Conservation (phyloP, 2,329 filamentous ascomycete species). For the Trichoderma atroviride region DNA sequence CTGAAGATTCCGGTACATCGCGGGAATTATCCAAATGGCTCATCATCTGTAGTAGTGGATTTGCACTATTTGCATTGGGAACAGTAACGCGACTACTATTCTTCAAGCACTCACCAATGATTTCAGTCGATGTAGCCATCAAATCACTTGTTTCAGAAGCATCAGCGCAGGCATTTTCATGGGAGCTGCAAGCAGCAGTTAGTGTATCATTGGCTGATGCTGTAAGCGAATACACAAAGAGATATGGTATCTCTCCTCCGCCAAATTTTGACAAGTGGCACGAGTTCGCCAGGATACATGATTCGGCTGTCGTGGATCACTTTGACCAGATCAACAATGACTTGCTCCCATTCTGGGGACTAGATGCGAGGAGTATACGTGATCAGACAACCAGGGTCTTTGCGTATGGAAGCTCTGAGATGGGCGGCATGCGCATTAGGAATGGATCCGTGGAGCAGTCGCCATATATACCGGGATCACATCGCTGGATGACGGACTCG, state of each 20-base stretch:
- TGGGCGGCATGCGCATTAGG: slow-evolving; percentile 57
- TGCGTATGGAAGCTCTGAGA: slow-evolving; percentile 40
- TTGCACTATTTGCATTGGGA: slow-evolving; percentile 15
- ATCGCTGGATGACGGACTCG: slow-evolving; percentile 43
- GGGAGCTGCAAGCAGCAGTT: slow-evolving; percentile 30
- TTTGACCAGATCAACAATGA: slow-evolving; percentile 75
- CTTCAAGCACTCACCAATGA: background rate
- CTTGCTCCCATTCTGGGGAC: slow-evolving; percentile 75
- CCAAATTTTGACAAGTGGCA: slow-evolving; percentile 82
- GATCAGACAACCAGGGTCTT: slow-evolving; percentile 47
- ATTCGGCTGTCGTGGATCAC: slow-evolving; percentile 72
- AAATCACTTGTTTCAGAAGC: slow-evolving; percentile 28
- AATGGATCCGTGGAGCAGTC: slow-evolving; percentile 58
- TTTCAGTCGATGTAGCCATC: slow-evolving; percentile 25
- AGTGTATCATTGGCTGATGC: slow-evolving; percentile 38
- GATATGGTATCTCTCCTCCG: slow-evolving; percentile 66
- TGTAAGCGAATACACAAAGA: slow-evolving; percentile 47
- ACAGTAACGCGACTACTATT: slow-evolving; percentile 22
- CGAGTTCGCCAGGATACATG: slow-evolving; percentile 63
- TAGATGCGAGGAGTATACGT: slow-evolving; percentile 66
- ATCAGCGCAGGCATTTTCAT: slow-evolving; percentile 21
- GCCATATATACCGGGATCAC: slow-evolving; percentile 37
- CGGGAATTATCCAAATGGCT: slow-evolving; percentile 27
- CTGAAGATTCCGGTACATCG: background rate
- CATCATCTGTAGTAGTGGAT: slow-evolving; percentile 25